Evolutionary conservation across 371 early-diverging fungal species (phyloP), one percentile per base, ranked within the genome.

Genomic region (Saksenaea oblongispora): DNA sequence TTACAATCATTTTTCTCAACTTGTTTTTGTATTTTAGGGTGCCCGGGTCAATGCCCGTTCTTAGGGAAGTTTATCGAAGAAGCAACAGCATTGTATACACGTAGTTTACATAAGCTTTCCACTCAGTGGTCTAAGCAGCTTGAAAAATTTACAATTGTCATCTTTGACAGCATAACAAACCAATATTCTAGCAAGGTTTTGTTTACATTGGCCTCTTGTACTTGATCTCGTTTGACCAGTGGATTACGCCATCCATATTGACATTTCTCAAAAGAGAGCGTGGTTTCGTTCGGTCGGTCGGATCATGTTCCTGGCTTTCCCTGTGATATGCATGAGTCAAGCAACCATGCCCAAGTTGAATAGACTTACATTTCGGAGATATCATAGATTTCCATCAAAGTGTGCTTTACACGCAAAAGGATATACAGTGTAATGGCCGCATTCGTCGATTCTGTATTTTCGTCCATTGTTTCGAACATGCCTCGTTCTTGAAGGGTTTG

Each of bases 381-480:
- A 51, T 75, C 76, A 66, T 91, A 94, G 17, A 80, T 56, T 35
- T 77, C 72, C 61, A 87, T 86, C 57, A 93, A 73, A 28, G 83
- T 72, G 42, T 80, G 76, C 65, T 88, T 89, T 58, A 86, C 63
- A 1, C 80, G 59, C 53, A 90, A 61, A 56, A 94, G 63, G n/a
- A 90, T 85, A 34, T 72, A 80, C 71, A 86, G 70, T 14, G 76
- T 71, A 28, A 83, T 56, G 0, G 84, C 71, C 14, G 74, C 56
- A 35, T 78, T 79, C 8, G 83, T 67, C 17, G 78, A 65, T 18
- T 44, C 61, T 9, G 14, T 41, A 15, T 57, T 67, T n/a, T n/a
- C 22, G 41, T 64, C 65, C 27, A 15, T 62, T 53, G 39, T 51
- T 44, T 27, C n/a, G 1, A 62, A 37, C 34, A 55, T 22, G 5